Base-by-base conservation (phyloP, 768 basidiomycete genomes). In the Suillus variegatus region DNA sequence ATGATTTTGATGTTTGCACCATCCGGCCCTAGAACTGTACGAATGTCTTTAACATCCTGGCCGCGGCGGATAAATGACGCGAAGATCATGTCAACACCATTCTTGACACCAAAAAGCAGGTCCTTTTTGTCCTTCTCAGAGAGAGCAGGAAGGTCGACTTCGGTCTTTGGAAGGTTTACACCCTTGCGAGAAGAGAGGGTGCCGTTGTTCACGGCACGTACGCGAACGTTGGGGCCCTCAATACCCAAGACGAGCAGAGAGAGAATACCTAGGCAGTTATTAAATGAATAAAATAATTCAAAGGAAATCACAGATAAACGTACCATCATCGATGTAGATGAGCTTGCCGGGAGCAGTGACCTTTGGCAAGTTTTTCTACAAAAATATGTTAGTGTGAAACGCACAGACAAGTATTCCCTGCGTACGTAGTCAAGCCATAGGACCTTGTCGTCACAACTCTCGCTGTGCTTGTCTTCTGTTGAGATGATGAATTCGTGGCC, bases 121-220 rank as follows among this genome's bases (percentile, higher is more conserved):
- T 99, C 97, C 69, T 88, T 88, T 85, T 97, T 98, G 87, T 99
- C 97, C 85, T 99, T 99, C 64, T 94, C 93, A 65, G 95, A 97
- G 51, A 99, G 88, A 61, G 97, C 94, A 61, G 97, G 97, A 61
- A 99, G 89, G 80, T 99, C 97, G 72, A 99, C 97, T 14, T 90
- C 85, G 68, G 97, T 99, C 81, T 98, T 97, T 72, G 97, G 97
- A 64, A 99, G 88, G 80, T 99, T 99, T 82, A 99, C 97, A 75
- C 97, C 97, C 84, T 99, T 99, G 77, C 94, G 93, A 63, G 96
- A 98, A 60, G 93, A 93, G 71, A 99, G 90, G 47, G 83, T 90
- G 63, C 96, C 97, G 73, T 88, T 91, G 87, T 99, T 99, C 76
- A 97, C 66, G 49, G 92, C 85, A 68, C 92, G 92, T 69, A 98